Evolutionary conservation across 1,139 yeast species (phyloP).

Genomic region (Saccharomyces hybrid): DNA sequence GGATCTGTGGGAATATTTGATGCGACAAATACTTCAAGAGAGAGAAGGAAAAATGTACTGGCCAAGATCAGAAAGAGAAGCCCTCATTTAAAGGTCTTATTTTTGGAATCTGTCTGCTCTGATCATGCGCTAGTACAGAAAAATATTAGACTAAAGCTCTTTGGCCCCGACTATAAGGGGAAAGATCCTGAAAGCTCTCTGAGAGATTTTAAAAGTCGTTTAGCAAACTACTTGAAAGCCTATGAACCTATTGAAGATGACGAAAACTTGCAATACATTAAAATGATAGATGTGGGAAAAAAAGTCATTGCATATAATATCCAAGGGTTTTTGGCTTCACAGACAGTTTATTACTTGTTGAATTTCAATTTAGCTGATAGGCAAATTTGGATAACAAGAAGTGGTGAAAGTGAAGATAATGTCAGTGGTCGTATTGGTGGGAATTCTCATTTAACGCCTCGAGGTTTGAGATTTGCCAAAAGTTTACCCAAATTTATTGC

Average conservation of each 20-base stretch:
- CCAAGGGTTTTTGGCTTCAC: conserved; percentile 88
- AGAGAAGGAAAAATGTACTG: conserved; percentile 60
- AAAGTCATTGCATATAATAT: conserved; percentile 88
- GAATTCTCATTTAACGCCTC: conserved; percentile 67
- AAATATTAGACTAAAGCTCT: conserved; percentile 73
- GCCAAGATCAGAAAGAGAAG: conserved; percentile 64
- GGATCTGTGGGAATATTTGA: conserved; percentile 95
- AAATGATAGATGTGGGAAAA: conserved; percentile 93
- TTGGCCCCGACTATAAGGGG: conserved; percentile 86
- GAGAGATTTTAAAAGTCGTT: conserved; percentile 72
- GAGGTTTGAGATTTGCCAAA: conserved; percentile 67
- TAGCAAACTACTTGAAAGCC: conserved; percentile 78
- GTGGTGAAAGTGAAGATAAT: conserved; percentile 86
- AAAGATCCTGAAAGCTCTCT: conserved; percentile 80
- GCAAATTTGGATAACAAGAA: conserved; percentile 92
- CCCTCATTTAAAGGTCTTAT: conserved; percentile 64
- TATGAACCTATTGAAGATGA: conserved; percentile 83
- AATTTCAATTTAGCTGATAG: conserved; percentile 87
- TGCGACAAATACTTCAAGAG: conserved; percentile 85
- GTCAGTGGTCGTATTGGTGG: conserved; percentile 85
- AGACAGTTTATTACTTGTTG: conserved; percentile 79
- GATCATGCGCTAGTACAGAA: conserved; percentile 70
- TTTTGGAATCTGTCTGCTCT: conserved; percentile 80
- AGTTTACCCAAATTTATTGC: conserved; percentile 70
- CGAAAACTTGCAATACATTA: conserved; percentile 76